These are phyloP conservation scores for Calonectria multiphialidica DNA, from an alignment of 2,329 filamentous ascomycete genomes.

Conservation along the genomic window DNA sequence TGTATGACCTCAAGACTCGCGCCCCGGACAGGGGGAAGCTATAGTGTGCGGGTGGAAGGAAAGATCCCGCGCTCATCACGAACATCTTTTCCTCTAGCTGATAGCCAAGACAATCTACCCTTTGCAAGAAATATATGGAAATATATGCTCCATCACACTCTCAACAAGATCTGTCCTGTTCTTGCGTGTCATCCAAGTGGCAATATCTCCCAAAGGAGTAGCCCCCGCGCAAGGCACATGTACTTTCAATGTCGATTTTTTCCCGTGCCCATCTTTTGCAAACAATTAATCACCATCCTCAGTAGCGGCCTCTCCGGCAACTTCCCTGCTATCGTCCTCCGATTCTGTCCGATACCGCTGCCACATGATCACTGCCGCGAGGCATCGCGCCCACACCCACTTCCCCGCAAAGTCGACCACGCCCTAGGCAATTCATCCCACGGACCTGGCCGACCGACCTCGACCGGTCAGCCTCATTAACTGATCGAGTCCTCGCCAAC, in stretches of 20 bases:
- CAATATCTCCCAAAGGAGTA: not conserved
- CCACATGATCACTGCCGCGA: conserved; percentile 24
- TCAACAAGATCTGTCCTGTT: not conserved
- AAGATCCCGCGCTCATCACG: not conserved
- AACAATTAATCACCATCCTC: not conserved
- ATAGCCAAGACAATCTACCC: not conserved
- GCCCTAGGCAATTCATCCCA: not conserved
- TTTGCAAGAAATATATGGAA: not conserved
- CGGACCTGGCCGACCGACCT: not conserved
- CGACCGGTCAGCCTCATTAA: conserved; percentile 1
- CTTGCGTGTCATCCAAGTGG: conserved; percentile 8
- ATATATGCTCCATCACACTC: not conserved
- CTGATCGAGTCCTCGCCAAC: not conserved
- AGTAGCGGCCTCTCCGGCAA: not conserved
- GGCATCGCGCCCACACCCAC: conserved; percentile 6
- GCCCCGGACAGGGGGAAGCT: conserved; percentile 17
- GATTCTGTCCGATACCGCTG: conserved; percentile 25
- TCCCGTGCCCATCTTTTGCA: not conserved
- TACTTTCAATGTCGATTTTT: not conserved
- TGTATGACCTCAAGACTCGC: not conserved
- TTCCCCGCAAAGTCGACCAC: conserved; percentile 22
- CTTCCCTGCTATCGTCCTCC: not conserved
- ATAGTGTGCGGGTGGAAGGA: conserved; percentile 17
- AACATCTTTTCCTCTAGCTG: not conserved
- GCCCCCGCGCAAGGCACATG: not conserved